phyloP scores from a whole-genome alignment of 2,329 filamentous ascomycete genomes.

The Beauveria varroae region DNA sequence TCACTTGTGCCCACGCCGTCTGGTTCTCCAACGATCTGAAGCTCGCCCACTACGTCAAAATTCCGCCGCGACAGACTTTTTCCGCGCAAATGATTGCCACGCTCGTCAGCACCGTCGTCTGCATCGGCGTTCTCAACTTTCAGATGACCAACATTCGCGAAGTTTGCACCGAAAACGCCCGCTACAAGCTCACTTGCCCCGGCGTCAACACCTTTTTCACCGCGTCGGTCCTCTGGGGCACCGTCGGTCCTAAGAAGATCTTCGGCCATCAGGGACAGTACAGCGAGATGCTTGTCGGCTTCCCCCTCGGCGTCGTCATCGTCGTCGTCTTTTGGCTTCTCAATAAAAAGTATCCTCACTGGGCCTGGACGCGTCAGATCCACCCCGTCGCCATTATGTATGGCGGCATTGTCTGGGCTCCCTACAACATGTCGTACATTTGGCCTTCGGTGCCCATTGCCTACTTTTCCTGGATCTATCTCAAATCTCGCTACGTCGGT shows the following conservation, averaged over 20 bases:
- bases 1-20: constrained; percentile 43
- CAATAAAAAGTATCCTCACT: constrained; percentile 33
- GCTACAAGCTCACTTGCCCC: constrained; percentile 43
- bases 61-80: constrained; percentile 53
- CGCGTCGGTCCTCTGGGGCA: constrained; percentile 47
- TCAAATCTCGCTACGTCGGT: constrained; percentile 39
- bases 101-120: constrained; percentile 44
- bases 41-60: constrained; percentile 50
- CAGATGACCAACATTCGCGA: constrained; percentile 40
- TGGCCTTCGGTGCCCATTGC: constrained; percentile 46
- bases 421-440: constrained; percentile 44
- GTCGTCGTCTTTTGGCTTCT: constrained; percentile 34
- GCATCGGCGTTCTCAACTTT: constrained; percentile 40
- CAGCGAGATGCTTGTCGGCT: constrained; percentile 39
- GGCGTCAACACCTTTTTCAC: constrained; percentile 50
- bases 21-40: constrained; percentile 42
- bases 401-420: constrained; percentile 38
- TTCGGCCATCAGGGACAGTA: constrained; percentile 43
- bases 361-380: constrained; percentile 34
- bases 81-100: constrained; percentile 51
- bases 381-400: constrained; percentile 42
- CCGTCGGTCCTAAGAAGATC: constrained; percentile 42
- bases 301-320: constrained; percentile 40
- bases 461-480: constrained; percentile 44
- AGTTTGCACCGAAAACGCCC: constrained; percentile 41